Conservation (phyloP, 805 yeast genomes). For the Pichia manshurica region DNA sequence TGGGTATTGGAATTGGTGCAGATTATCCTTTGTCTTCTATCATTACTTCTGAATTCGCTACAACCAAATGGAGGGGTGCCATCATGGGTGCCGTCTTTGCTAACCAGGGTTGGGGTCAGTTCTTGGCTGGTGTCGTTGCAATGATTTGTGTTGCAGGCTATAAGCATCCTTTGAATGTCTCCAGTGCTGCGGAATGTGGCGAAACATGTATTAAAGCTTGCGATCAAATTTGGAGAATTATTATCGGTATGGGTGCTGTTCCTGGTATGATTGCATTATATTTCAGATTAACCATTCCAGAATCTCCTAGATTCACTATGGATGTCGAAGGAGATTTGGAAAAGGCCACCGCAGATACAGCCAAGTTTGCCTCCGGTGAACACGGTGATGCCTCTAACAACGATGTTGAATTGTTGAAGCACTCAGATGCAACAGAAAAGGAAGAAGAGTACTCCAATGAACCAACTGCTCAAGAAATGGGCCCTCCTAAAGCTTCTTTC, state of each 20-base stretch:
- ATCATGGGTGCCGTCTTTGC: constrained; percentile 95
- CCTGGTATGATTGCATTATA: constrained; percentile 83
- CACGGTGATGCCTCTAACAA: constrained; percentile 42
- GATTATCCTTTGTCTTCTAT: constrained; percentile 93
- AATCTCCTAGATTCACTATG: constrained; percentile 85
- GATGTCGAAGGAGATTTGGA: constrained; percentile 59
- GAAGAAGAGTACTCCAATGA: constrained; percentile 31
- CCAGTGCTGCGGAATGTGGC: constrained; percentile 57
- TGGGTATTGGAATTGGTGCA: constrained; percentile 98
- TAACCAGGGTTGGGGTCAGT: constrained; percentile 96
- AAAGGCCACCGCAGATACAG: constrained; percentile 49
- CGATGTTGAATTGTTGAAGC: constrained; percentile 39
- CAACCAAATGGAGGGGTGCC: constrained; percentile 97
- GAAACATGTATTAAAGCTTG: constrained; percentile 66
- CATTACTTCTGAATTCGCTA: constrained; percentile 86
- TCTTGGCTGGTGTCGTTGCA: constrained; percentile 80
- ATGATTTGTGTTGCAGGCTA: constrained; percentile 71
- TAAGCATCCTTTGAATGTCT: constrained; percentile 54
- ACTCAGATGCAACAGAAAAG: constrained; percentile 10
- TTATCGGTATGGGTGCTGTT: constrained; percentile 84
- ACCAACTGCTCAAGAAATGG: constrained; percentile 23
- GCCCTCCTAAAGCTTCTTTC: constrained; percentile 27
- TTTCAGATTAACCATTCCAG: constrained; percentile 91
- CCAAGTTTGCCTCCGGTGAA: constrained; percentile 44
- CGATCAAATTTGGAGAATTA: constrained; percentile 93